Conservation (phyloP, 202 grass and related monocot species). For the Eragrostis tef region DNA sequence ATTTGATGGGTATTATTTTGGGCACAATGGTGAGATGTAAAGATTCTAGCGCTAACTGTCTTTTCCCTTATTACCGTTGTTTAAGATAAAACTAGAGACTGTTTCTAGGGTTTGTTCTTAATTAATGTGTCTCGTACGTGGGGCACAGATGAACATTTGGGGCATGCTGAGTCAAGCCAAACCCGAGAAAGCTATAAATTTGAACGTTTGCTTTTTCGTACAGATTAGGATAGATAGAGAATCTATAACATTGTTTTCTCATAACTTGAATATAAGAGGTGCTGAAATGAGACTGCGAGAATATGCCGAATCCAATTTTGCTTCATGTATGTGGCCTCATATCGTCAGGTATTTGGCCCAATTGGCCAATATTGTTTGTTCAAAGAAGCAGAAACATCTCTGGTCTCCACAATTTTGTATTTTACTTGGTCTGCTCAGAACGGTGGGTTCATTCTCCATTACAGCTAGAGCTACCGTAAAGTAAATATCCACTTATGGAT, state of each 20-base stretch:
- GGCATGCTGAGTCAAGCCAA: neutral
- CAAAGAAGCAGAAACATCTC: neutral
- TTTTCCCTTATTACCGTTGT: too few relatives aligned
- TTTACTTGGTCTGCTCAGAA: neutral
- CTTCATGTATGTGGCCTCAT: neutral
- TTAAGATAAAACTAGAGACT: too few relatives aligned
- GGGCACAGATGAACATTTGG: neutral
- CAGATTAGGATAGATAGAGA: neutral
- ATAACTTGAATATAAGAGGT: neutral
- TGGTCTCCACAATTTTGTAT: neutral
- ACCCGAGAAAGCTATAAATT: neutral
- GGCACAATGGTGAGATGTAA: too few relatives aligned
- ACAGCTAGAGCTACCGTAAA: neutral
- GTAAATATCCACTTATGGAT: neutral
- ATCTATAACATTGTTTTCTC: neutral
- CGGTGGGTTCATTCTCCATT: neutral
- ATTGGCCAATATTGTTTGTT: neutral
- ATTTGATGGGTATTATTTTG: too few relatives aligned
- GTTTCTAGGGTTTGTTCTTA: too few relatives aligned
- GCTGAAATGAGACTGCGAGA: neutral
- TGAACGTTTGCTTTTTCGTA: neutral
- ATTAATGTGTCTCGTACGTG: too few relatives aligned
- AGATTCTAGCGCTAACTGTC: too few relatives aligned
- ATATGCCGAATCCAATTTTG: neutral
- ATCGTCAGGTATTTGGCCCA: neutral